Base-by-base conservation (phyloP, 1,139 yeast species). In the Yamadazyma membranifaciens region DNA sequence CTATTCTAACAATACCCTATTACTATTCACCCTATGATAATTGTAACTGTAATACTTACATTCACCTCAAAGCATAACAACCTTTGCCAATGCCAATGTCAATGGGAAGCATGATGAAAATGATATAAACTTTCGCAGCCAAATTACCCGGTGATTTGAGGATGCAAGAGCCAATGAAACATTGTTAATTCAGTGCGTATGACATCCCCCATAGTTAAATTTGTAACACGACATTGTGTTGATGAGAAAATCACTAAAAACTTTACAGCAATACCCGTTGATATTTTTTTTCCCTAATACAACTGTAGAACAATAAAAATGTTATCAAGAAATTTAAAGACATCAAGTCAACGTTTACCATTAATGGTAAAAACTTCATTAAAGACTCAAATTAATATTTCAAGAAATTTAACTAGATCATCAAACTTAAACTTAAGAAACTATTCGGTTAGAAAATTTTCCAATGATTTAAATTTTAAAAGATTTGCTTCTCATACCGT, bases 401-500 rank as follows among this genome's bases (percentile, higher is more conserved):
- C 45, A 27, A 36, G 42, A 34, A 34, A 20, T 40, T 33, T 35
- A 17, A 33, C 36, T 20, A 38, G 12, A 26, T 33, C 24, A 15
- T 10, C 31, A 11, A 12, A 24, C 13, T n/a, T 13, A 6, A 34
- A 34, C 15, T 34, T 17, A 30, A 13, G 22, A 20, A 25, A 13
- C 17, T 34, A 25, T 25, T 31, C 38, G 22, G n/a, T 31, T 26
- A 20, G 27, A 35, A 30, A 27, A 41, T 29, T 20, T 20, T 20
- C 20, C 12, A 30, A 34, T 22, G 34, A 34, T 12, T 34, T 14
- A 17, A 22, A 12, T 44, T 56, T 60, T 45, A 52, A 50, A 50
- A 67, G 78, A 59, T 67, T 62, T 43, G 75, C 73, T 33, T 68
- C 75, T 13, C 63, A 62, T 38, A 56, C 73, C 41, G 95, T 92